Evolutionary conservation across 164 flowering plant species (phyloP).

Genomic region (Cinnamomum chago): DNA sequence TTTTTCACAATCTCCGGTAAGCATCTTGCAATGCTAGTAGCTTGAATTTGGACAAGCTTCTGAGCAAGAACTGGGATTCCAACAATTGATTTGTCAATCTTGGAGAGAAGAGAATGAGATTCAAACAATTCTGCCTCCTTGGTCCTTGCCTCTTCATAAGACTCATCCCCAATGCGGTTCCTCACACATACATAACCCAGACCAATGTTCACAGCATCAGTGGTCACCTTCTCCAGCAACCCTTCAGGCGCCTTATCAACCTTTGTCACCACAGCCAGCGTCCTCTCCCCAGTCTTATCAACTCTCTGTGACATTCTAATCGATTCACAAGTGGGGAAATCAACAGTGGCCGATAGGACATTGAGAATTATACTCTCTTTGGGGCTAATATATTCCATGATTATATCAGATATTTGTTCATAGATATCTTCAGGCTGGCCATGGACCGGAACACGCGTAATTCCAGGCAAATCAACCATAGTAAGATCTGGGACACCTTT

Average conservation of each 20-base stretch:
- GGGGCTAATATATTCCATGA: constrained; percentile 41
- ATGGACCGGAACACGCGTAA: constrained; percentile 43
- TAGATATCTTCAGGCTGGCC: constrained; percentile 48
- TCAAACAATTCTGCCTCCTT: constrained; percentile 29
- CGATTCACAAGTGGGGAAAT: constrained; percentile 52
- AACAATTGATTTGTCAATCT: constrained; percentile 20
- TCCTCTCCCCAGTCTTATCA: constrained; percentile 37
- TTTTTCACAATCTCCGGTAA: constrained; percentile 30
- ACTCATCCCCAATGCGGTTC: constrained; percentile 43
- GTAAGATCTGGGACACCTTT: constrained; percentile 23
- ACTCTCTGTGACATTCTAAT: constrained; percentile 47
- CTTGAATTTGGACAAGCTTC: constrained; percentile 31
- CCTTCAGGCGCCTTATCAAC: constrained; percentile 41
- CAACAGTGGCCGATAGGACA: constrained; percentile 41
- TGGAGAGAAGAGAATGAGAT: constrained; percentile 25
- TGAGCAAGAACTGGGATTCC: constrained; percentile 33
- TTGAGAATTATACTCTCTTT: constrained; percentile 43
- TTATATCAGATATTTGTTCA: constrained; percentile 36
- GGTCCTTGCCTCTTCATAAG: constrained; percentile 32
- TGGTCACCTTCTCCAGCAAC: constrained; percentile 18
- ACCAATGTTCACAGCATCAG: constrained; percentile 44
- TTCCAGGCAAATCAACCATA: constrained; percentile 45
- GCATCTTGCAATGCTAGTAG: constrained; percentile 20
- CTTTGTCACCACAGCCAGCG: constrained; percentile 47
- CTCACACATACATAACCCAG: constrained; percentile 43